Evolutionary conservation across 2,329 filamentous ascomycete species (phyloP).

Genomic region (Dryadomyces sulphureus): DNA sequence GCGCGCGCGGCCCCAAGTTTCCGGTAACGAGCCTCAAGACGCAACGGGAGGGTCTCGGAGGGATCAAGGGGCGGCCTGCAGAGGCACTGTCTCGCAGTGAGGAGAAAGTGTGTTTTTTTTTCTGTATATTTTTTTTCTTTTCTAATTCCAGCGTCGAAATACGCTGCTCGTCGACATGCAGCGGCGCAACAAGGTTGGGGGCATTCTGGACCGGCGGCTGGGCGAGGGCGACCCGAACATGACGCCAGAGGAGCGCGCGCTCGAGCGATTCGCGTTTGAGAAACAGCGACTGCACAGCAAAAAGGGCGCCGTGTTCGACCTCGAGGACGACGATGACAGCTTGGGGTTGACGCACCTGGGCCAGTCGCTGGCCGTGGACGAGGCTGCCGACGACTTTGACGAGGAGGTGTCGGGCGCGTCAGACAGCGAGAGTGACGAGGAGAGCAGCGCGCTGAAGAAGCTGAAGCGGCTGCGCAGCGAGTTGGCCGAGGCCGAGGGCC

Average conservation of each 20-base stretch:
- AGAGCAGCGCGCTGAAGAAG: constrained; percentile 35
- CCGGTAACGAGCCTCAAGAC: constrained; percentile 59
- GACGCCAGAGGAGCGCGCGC: constrained; percentile 83
- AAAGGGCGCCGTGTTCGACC: constrained; percentile 70
- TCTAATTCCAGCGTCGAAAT: constrained; percentile 46
- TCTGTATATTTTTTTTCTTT: neutral
- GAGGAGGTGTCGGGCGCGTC: constrained; percentile 62
- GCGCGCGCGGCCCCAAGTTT: constrained; percentile 66
- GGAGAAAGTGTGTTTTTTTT: constrained; percentile 47
- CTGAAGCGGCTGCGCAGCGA: constrained; percentile 40
- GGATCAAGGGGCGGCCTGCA: constrained; percentile 60
- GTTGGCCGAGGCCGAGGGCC: constrained; percentile 21
- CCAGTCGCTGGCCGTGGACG: constrained; percentile 53
- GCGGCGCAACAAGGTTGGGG: constrained; percentile 76
- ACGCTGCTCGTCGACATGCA: constrained; percentile 86
- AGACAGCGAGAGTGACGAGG: constrained; percentile 44
- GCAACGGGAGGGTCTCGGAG: constrained; percentile 35
- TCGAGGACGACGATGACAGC: constrained; percentile 68
- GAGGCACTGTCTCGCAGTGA: constrained; percentile 77
- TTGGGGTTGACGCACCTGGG: constrained; percentile 72
- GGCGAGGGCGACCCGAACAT: constrained; percentile 91
- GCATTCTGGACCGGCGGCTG: constrained; percentile 83
- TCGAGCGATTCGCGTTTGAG: constrained; percentile 80
- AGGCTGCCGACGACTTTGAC: constrained; percentile 61
- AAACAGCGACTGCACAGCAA: constrained; percentile 60